These are phyloP conservation scores for Xylaria sp. DNA, from an alignment of 2,329 filamentous ascomycete species.

Conservation along the genomic window DNA sequence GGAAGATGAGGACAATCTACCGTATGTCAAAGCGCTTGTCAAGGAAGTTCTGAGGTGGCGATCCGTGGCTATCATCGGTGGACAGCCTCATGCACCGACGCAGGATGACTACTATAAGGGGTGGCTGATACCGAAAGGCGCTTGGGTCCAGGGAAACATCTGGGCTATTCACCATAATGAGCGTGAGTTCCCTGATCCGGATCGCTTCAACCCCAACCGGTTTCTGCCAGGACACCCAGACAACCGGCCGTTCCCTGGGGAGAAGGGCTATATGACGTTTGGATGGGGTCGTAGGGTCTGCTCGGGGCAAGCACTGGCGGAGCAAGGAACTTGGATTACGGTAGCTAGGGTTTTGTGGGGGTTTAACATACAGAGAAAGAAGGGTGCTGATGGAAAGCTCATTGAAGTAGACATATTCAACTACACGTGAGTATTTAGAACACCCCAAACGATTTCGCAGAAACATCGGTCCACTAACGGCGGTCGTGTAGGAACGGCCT, in stretches of 20 bases:
- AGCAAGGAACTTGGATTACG: constrained; percentile 69
- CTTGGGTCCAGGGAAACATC: constrained; percentile 61
- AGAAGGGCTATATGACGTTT: constrained; percentile 65
- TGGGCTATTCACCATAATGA: constrained; percentile 61
- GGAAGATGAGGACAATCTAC: constrained; percentile 59
- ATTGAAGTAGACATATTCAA: constrained; percentile 66
- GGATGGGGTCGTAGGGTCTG: constrained; percentile 66
- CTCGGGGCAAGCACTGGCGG: constrained; percentile 64
- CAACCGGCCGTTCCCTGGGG: constrained; percentile 58
- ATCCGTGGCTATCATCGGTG: constrained; percentile 62
- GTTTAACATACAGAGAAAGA: constrained; percentile 59
- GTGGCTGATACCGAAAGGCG: constrained; percentile 60
- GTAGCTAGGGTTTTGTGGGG: constrained; percentile 67
- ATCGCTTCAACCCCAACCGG: constrained; percentile 56
- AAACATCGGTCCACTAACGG: constrained; percentile 14
- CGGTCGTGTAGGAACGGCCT: constrained; percentile 59
- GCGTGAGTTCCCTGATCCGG: constrained; percentile 59
- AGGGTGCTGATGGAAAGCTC: constrained; percentile 53
- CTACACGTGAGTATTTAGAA: constrained; percentile 57
- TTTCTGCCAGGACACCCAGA: constrained; percentile 53
- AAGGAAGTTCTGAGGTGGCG: constrained; percentile 68
- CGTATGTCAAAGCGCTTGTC: constrained; percentile 64
- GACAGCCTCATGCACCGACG: constrained; percentile 61
- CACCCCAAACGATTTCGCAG: constrained; percentile 6
- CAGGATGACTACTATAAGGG: constrained; percentile 60